These are phyloP conservation scores for Phyllosticta citribraziliensis DNA, from an alignment of 2,329 filamentous ascomycete species.

Conservation along the genomic window DNA sequence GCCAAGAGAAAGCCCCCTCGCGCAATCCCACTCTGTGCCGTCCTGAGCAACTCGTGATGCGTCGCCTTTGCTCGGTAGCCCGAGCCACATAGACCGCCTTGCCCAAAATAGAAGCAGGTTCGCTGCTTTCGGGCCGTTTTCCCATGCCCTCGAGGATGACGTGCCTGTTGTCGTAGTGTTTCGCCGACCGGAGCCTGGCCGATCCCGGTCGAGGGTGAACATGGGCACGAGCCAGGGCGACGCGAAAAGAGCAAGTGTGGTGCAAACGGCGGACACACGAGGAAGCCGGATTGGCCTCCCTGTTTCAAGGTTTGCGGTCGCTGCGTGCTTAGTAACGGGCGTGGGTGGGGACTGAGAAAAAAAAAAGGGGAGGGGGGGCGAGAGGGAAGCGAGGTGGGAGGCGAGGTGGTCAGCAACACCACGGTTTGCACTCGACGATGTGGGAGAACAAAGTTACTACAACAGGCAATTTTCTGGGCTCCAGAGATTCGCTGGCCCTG, in stretches of 20 bases:
- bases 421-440: background rate
- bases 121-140: background rate
- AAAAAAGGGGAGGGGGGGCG: background rate
- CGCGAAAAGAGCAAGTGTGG: background rate
- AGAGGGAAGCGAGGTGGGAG: background rate
- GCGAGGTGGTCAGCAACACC: background rate
- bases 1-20: background rate
- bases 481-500: background rate
- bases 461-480: background rate
- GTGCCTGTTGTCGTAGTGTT: background rate
- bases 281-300: background rate
- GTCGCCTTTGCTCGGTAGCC: background rate
- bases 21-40: background rate
- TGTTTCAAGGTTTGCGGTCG: background rate
- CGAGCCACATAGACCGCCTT: background rate
- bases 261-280: background rate
- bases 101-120: background rate
- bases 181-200: background rate
- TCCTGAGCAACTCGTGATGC: background rate
- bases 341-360: background rate
- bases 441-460: background rate
- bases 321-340: background rate
- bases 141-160: background rate
- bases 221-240: background rate
- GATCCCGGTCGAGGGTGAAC: background rate